Conservation (phyloP, 164 flowering plant genomes). For the Liriodendron chinense region DNA sequence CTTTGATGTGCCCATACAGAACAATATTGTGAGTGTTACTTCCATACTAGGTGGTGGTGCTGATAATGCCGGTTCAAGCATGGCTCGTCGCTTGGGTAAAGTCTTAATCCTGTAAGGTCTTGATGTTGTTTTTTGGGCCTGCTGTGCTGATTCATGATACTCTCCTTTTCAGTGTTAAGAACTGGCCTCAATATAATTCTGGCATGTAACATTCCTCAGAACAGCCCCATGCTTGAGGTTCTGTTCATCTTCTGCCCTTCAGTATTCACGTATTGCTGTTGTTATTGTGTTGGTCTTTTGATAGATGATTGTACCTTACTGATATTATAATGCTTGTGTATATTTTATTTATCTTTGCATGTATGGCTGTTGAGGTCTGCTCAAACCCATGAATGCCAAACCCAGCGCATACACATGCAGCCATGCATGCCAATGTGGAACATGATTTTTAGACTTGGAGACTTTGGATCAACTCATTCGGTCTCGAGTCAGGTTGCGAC, state of each 20-base stretch:
- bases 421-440: too few relatives aligned
- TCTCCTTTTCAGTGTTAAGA: constrained; percentile 48
- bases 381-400: too few relatives aligned
- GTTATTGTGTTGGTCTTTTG: not conserved
- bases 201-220: constrained; percentile 86
- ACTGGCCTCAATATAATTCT: constrained; percentile 69
- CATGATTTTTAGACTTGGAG: too few relatives aligned
- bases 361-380: too few relatives aligned
- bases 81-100: constrained; percentile 79
- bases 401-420: too few relatives aligned
- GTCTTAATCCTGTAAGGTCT: not conserved
- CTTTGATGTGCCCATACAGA: constrained; percentile 31
- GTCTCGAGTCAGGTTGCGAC: too few relatives aligned
- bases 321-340: too few relatives aligned
- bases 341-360: too few relatives aligned
- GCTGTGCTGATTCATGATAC: constrained; percentile 5
- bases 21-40: constrained; percentile 58
- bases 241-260: not conserved
- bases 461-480: too few relatives aligned
- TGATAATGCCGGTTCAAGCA: constrained; percentile 82
- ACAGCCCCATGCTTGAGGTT: constrained; percentile 83
- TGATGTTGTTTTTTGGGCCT: not conserved
- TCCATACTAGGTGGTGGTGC: constrained; percentile 77
- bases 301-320: too few relatives aligned
- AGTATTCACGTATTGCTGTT: not conserved